phyloP scores from a whole-genome alignment of 306 rosid species.

The Vachellia collinsii region DNA sequence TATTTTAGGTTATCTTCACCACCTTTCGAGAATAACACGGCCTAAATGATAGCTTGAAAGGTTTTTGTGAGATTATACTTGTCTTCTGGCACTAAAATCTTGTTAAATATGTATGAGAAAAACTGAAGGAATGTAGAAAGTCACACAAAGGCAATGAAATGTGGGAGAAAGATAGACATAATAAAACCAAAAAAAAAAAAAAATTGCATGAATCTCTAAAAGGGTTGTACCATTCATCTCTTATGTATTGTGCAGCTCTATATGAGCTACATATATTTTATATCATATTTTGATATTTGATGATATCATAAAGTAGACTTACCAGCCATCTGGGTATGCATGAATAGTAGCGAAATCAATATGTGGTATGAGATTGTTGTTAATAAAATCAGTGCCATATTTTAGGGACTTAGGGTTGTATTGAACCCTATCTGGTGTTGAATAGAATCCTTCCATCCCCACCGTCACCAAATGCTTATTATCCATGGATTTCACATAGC shows the following conservation, averaged over 20 bases:
- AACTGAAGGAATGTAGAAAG: not conserved
- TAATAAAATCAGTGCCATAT: conserved; percentile 56
- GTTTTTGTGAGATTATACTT: not conserved
- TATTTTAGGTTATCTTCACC: not conserved
- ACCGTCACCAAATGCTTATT: conserved; percentile 49
- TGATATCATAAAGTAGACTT: not conserved
- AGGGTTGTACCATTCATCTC: no score
- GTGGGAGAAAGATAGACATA: not conserved
- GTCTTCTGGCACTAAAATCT: not conserved
- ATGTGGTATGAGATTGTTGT: conserved; percentile 36
- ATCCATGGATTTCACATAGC: conserved; percentile 51
- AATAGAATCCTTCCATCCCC: conserved; percentile 66
- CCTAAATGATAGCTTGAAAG: not conserved
- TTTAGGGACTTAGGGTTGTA: conserved; percentile 43
- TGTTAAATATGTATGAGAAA: no score
- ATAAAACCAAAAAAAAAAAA: no score
- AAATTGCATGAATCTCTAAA: no score
- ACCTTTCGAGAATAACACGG: not conserved
- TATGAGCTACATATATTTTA: no score
- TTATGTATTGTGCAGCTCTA: no score
- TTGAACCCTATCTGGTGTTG: conserved; percentile 40
- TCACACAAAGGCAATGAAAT: not conserved
- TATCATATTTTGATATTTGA: not conserved
- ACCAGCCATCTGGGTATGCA: conserved; percentile 43
- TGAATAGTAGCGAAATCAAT: conserved; percentile 55